Conservation (phyloP, 306 rosid species). For the Albizia julibrissin region DNA sequence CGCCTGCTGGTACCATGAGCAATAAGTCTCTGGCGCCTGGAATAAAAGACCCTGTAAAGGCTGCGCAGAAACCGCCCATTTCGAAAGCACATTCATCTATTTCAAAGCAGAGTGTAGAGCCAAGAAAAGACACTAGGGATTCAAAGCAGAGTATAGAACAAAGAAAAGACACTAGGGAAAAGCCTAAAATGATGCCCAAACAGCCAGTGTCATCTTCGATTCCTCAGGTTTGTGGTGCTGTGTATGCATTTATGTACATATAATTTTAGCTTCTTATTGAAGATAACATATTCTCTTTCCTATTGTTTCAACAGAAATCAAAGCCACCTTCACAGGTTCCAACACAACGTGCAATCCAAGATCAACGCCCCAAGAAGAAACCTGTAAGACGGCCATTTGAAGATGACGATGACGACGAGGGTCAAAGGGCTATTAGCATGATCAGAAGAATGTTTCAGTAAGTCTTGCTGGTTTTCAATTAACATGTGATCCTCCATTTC, state of each 20-base stretch:
- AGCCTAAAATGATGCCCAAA: conserved; percentile 57
- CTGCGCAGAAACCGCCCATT: conserved; percentile 45
- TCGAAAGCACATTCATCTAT: conserved; percentile 46
- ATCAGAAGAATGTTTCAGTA: conserved; percentile 76
- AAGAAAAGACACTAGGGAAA: conserved; percentile 54
- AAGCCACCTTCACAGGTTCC: conserved; percentile 57
- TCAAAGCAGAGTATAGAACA: conserved; percentile 51
- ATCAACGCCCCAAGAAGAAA: conserved; percentile 63
- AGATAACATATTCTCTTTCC: conserved; percentile 21
- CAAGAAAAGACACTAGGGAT: conserved; percentile 52
- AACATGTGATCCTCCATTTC: conserved; percentile 7
- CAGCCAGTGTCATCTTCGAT: conserved; percentile 52
- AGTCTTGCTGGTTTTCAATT: conserved; percentile 21
- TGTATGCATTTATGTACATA: not conserved
- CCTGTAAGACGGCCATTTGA: conserved; percentile 45
- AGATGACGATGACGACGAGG: conserved; percentile 49
- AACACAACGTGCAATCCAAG: conserved; percentile 39
- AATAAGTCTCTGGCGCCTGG: conserved; percentile 52
- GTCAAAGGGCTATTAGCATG: conserved; percentile 44
- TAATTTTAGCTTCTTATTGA: not conserved
- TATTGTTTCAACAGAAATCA: conserved; percentile 45
- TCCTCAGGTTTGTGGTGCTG: conserved; percentile 57
- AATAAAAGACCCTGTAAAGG: conserved; percentile 43
- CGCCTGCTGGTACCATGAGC: conserved; percentile 41
- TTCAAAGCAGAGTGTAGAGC: conserved; percentile 51